Conservation (phyloP, 768 basidiomycete species). For the Kwoniella mangroviensis region DNA sequence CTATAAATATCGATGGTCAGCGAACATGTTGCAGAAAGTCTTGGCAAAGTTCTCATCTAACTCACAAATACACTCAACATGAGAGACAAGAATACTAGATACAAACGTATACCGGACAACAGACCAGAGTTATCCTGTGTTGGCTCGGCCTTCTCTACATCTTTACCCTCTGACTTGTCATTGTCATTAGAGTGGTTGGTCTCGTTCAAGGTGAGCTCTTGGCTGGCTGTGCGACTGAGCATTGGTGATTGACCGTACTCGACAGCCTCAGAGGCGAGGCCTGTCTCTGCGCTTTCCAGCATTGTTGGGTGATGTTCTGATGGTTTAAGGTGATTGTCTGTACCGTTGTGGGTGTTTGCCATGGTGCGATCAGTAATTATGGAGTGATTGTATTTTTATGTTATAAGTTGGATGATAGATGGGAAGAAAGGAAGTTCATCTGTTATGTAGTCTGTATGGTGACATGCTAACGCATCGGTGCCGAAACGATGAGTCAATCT, state of each 20-base stretch:
- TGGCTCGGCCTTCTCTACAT: conserved; percentile 14
- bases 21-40: neutral
- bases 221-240: conserved; percentile 24
- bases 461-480: neutral
- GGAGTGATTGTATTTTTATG: neutral
- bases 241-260: conserved; percentile 27
- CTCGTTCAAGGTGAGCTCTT: conserved; percentile 18
- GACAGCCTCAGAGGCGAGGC: conserved; percentile 21
- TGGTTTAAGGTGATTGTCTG: neutral
- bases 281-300: conserved; percentile 2
- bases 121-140: conserved; percentile 16
- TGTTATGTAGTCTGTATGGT: neutral
- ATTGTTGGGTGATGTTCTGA: conserved; percentile 9
- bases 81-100: conserved; percentile 40
- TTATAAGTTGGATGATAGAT: neutral
- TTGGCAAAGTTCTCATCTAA: neutral
- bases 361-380: neutral
- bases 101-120: conserved; percentile 33
- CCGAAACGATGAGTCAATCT: neutral
- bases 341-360: conserved; percentile 8
- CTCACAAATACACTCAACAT: conserved; percentile 44
- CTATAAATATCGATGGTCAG: conserved; percentile 6
- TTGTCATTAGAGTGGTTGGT: conserved; percentile 8
- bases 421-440: neutral
- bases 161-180: conserved; percentile 12